Conservation (phyloP, 2,329 filamentous ascomycete genomes). For the Claviceps cyperi region DNA sequence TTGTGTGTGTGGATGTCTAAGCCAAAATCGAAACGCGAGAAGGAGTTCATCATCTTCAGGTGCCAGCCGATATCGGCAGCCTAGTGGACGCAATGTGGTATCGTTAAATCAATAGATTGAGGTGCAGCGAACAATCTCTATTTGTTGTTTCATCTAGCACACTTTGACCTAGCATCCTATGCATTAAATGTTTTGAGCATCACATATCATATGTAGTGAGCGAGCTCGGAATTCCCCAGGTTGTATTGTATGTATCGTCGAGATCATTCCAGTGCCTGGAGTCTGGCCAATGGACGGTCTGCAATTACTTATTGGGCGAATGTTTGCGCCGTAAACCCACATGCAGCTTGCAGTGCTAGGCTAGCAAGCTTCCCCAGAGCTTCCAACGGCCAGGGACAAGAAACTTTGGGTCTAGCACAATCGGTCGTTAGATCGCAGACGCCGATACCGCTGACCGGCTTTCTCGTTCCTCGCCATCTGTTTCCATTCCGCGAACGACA, state of each 20-base stretch:
- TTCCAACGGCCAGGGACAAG: conserved; percentile 3
- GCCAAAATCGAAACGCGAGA: not conserved
- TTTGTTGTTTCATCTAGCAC: not conserved
- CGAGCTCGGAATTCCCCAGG: too few relatives aligned
- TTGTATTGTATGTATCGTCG: too few relatives aligned
- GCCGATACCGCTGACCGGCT: conserved; percentile 17
- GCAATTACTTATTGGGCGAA: conserved; percentile 7
- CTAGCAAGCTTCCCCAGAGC: not conserved
- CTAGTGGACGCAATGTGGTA: not conserved
- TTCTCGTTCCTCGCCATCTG: conserved; percentile 4
- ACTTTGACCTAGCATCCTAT: not conserved
- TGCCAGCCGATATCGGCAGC: not conserved
- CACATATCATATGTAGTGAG: too few relatives aligned
- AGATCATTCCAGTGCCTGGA: too few relatives aligned
- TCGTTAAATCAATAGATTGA: not conserved
- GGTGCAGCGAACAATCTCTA: not conserved
- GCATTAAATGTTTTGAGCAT: too few relatives aligned
- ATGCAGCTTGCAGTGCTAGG: not conserved
- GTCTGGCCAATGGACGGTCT: conserved; percentile 5
- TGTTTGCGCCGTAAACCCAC: not conserved
- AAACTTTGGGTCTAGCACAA: conserved; percentile 23
- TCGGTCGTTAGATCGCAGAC: conserved; percentile 12
- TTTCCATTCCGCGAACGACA: not conserved
- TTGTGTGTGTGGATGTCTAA: not conserved
- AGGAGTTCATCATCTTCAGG: not conserved